Evolutionary conservation across 1,284 basidiomycete species (phyloP).

Genomic region (Chalciporus piperatoides): DNA sequence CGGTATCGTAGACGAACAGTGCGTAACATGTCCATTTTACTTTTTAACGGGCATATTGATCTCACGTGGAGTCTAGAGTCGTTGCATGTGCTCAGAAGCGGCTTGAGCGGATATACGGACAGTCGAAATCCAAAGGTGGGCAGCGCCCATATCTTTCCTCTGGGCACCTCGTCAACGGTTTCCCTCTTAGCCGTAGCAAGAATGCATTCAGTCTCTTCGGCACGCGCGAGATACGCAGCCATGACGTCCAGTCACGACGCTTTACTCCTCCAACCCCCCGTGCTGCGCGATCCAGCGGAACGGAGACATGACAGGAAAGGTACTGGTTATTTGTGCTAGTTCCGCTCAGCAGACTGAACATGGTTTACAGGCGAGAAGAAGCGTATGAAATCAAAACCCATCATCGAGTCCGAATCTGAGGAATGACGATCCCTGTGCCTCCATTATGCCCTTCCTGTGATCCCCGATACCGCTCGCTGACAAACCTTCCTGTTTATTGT

Average conservation of each 20-base stretch:
- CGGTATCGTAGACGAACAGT: conserved; percentile 20
- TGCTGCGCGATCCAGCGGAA: neutral
- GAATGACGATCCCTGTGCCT: neutral
- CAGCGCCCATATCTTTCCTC: neutral
- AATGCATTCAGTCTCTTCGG: conserved; percentile 1
- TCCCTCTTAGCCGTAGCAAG: conserved; percentile 1
- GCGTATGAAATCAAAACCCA: neutral
- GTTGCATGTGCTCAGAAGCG: conserved; percentile 22
- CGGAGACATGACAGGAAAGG: neutral
- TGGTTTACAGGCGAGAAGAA: neutral
- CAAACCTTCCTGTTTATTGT: neutral
- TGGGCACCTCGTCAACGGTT: neutral
- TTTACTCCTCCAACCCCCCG: neutral
- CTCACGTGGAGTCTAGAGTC: conserved; percentile 19
- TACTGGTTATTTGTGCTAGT: neutral
- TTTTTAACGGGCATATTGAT: neutral
- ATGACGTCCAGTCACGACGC: neutral
- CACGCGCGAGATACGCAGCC: conserved; percentile 1
- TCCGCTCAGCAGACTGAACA: neutral
- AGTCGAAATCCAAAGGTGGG: conserved; percentile 18
- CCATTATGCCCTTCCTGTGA: neutral
- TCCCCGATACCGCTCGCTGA: neutral
- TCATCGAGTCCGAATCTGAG: conserved; percentile 6
- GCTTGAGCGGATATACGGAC: conserved; percentile 25
- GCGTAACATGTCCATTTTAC: conserved; percentile 1